phyloP scores from a whole-genome alignment of 371 early-diverging fungal genomes.

The Mucor sp. region DNA sequence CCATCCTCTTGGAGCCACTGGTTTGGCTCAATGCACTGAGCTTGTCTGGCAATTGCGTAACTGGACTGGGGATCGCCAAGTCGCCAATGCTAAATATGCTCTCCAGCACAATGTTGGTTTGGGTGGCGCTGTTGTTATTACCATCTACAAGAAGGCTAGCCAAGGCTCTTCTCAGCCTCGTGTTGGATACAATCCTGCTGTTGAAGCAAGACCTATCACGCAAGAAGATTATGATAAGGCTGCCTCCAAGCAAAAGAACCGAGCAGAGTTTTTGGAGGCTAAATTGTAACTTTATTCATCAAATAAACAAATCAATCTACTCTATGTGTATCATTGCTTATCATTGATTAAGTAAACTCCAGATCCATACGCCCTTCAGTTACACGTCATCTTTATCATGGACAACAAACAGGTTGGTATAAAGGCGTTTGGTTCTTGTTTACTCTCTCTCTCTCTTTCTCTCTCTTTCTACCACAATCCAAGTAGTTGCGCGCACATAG shows the following conservation, averaged over 20 bases:
- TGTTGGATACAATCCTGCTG: constrained; percentile 72
- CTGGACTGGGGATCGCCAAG: constrained; percentile 77
- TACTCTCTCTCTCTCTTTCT: too few species aligned
- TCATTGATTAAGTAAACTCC: too few species aligned
- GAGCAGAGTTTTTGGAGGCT: constrained; percentile 47
- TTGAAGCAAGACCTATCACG: constrained; percentile 62
- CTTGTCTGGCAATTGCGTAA: constrained; percentile 68
- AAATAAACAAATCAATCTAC: neutral
- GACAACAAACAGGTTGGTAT: too few species aligned
- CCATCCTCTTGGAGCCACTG: constrained; percentile 83
- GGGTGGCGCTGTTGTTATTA: constrained; percentile 77
- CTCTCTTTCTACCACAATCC: too few species aligned
- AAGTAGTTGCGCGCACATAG: too few species aligned
- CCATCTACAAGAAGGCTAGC: constrained; percentile 65
- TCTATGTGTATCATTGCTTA: too few species aligned
- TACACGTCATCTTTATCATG: too few species aligned
- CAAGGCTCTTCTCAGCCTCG: constrained; percentile 48
- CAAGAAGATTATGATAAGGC: constrained; percentile 66
- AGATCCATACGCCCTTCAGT: too few species aligned
- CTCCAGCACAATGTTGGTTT: constrained; percentile 84
- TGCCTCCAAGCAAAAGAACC: constrained; percentile 42
- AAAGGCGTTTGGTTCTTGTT: too few species aligned
- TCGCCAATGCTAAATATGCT: constrained; percentile 65
- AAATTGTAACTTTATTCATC: constrained; percentile 27
- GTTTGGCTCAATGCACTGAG: constrained; percentile 76